Evolutionary conservation across 2,329 filamentous ascomycete species (phyloP).

Genomic region (Fusarium verrucosum): DNA sequence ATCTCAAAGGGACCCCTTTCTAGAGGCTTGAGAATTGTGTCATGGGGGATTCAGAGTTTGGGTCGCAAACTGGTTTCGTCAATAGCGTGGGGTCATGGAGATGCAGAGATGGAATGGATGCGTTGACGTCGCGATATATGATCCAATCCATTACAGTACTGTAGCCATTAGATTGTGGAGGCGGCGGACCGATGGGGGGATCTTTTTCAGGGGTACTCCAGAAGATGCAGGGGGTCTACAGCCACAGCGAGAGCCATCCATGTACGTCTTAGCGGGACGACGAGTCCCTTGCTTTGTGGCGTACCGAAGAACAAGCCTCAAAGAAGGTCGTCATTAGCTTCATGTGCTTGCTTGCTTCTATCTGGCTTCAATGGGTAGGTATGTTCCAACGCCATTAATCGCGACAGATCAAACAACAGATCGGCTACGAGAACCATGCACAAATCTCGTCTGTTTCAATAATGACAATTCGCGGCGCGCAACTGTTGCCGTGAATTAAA

Average conservation of each 20-base stretch:
- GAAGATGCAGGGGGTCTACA: conserved; percentile 33
- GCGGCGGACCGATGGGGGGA: conserved; percentile 21
- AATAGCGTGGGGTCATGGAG: conserved; percentile 22
- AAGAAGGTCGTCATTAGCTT: conserved; percentile 30
- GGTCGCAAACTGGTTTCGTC: conserved; percentile 25
- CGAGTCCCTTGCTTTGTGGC: conserved; percentile 10
- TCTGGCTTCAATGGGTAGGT: conserved; percentile 26
- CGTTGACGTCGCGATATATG: conserved; percentile 36
- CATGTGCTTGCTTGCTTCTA: conserved; percentile 10
- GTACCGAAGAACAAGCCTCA: conserved; percentile 10
- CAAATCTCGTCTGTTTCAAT: neutral
- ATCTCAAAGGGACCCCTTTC: neutral
- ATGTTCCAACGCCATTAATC: neutral
- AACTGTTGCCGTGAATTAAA: conserved; percentile 12
- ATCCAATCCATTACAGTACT: conserved; percentile 10
- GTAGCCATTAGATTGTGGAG: conserved; percentile 18
- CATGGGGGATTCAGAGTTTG: conserved; percentile 13
- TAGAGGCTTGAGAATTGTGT: conserved; percentile 1
- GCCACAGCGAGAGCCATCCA: conserved; percentile 24
- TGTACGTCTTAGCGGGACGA: conserved; percentile 7
- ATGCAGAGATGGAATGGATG: conserved; percentile 35
- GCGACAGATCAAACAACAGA: neutral
- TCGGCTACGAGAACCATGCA: conserved; percentile 8
- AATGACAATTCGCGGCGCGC: conserved; percentile 9
- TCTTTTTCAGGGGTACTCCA: conserved; percentile 34